Percentiles rank a stretch among this genome's conserved stretches.
phyloP scores from a whole-genome alignment of 768 basidiomycete genomes.

The Arthromyces matolae region DNA sequence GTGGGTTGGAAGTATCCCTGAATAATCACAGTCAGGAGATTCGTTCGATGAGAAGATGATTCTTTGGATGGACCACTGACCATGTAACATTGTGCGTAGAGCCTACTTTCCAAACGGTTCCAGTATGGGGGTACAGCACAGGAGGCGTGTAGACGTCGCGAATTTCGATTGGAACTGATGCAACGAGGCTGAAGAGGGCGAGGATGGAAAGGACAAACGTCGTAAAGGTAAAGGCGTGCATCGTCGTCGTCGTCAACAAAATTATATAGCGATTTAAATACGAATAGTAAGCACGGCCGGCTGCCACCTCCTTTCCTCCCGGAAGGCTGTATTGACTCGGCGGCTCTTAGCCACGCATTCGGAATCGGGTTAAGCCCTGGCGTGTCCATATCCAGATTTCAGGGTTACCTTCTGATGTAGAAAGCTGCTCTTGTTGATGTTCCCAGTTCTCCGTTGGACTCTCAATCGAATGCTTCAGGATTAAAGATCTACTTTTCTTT shows the following conservation, averaged over 20 bases:
- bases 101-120: conserved; percentile 40
- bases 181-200: conserved; percentile 23
- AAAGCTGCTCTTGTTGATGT: too few species aligned
- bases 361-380: too few species aligned
- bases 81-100: conserved; percentile 40
- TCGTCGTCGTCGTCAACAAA: conserved; percentile 14
- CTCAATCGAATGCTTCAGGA: too few species aligned
- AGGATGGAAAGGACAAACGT: conserved; percentile 17
- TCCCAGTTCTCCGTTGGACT: too few species aligned
- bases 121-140: conserved; percentile 33
- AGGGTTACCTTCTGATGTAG: too few species aligned
- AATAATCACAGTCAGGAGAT: conserved; percentile 1
- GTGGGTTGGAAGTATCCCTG: conserved; percentile 39
- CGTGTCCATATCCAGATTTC: too few species aligned
- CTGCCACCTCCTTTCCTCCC: conserved; percentile 8
- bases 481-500: too few species aligned
- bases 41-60: too few species aligned
- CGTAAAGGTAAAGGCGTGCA: conserved; percentile 10
- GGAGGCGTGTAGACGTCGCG: conserved; percentile 49
- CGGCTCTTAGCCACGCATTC: neutral
- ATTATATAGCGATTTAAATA: conserved; percentile 16
- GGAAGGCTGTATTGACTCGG: conserved; percentile 5
- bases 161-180: conserved; percentile 28
- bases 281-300: conserved; percentile 3
- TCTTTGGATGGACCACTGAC: too few species aligned